A percentile compares a stretch with the other conserved stretches of the same genome.
phyloP scores from a whole-genome alignment of 495 filamentous ascomycete species.

The Penicillium flavigenum region DNA sequence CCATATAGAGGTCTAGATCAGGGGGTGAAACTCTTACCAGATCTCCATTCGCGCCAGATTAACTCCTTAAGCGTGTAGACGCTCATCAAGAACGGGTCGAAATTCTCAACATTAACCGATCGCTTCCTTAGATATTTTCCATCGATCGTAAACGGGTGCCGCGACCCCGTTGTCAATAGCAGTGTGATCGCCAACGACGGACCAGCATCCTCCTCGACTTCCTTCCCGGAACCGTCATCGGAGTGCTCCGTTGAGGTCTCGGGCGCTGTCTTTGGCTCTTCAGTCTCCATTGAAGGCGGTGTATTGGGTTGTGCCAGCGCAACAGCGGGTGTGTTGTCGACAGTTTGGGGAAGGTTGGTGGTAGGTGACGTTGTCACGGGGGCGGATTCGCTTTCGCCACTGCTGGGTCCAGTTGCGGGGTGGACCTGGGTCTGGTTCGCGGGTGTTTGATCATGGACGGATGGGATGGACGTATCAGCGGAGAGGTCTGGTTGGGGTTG shows the following conservation, averaged over 20 bases:
- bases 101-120: slow-evolving; percentile 68
- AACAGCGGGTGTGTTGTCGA: slow-evolving; percentile 19
- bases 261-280: slow-evolving; percentile 35
- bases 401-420: slow-evolving; percentile 24
- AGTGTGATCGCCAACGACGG: slow-evolving; percentile 64
- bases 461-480: slow-evolving; percentile 17
- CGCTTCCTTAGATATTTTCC: slow-evolving; percentile 79
- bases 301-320: slow-evolving; percentile 19
- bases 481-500: slow-evolving; percentile 10
- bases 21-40: slow-evolving; percentile 46
- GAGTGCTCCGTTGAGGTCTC: slow-evolving; percentile 37
- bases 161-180: slow-evolving; percentile 73
- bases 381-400: slow-evolving; percentile 28
- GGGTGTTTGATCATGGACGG: slow-evolving; percentile 17
- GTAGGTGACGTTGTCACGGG: slow-evolving; percentile 24
- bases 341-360: slow-evolving; percentile 8
- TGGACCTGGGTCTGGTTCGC: slow-evolving; percentile 21
- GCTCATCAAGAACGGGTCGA: slow-evolving; percentile 84
- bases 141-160: slow-evolving; percentile 85
- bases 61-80: slow-evolving; percentile 90
- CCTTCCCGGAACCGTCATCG: slow-evolving; percentile 41
- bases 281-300: slow-evolving; percentile 29
- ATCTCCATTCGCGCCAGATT: slow-evolving; percentile 86
- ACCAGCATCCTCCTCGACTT: slow-evolving; percentile 46
- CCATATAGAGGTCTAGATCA: not conserved